Conservation (phyloP, 139 green algal genomes). For the Chlorella sorokiniana region DNA sequence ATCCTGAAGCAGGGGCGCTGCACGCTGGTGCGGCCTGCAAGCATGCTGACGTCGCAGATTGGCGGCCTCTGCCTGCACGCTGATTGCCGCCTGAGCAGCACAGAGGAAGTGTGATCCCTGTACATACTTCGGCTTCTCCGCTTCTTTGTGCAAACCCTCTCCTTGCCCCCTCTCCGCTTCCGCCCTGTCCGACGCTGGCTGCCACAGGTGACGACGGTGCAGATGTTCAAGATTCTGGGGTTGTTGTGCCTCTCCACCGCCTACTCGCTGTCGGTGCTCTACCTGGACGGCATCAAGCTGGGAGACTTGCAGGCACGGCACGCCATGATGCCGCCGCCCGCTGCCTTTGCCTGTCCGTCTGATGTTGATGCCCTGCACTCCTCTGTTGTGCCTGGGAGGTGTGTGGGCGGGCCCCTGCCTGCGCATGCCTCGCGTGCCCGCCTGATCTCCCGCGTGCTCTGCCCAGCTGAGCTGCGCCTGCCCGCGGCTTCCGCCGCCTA, state of each 20-base stretch:
- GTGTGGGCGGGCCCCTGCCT: too few relatives aligned
- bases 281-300: constrained; percentile 91
- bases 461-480: not conserved
- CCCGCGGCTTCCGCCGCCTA: not conserved
- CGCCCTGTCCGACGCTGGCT: constrained; percentile 3
- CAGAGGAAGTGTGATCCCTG: too few relatives aligned
- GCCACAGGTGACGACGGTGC: constrained; percentile 85
- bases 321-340: not conserved
- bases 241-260: constrained; percentile 93
- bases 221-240: constrained; percentile 99
- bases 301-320: constrained; percentile 75
- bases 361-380: too few relatives aligned
- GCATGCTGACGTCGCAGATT: too few relatives aligned
- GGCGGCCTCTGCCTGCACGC: too few relatives aligned
- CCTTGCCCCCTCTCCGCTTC: not conserved
- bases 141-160: not conserved
- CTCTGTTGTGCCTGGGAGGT: too few relatives aligned
- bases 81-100: too few relatives aligned
- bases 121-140: too few relatives aligned
- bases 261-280: constrained; percentile 93
- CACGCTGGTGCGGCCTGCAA: constrained; percentile 85
- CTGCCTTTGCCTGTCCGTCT: not conserved
- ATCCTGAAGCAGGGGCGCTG: constrained; percentile 91
- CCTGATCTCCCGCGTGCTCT: too few relatives aligned
- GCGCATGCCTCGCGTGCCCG: too few relatives aligned